Evolutionary conservation across 2,329 filamentous ascomycete genomes (phyloP), one percentile per base, ranked within the genome.

Genomic region (Colletotrichum godetiae): DNA sequence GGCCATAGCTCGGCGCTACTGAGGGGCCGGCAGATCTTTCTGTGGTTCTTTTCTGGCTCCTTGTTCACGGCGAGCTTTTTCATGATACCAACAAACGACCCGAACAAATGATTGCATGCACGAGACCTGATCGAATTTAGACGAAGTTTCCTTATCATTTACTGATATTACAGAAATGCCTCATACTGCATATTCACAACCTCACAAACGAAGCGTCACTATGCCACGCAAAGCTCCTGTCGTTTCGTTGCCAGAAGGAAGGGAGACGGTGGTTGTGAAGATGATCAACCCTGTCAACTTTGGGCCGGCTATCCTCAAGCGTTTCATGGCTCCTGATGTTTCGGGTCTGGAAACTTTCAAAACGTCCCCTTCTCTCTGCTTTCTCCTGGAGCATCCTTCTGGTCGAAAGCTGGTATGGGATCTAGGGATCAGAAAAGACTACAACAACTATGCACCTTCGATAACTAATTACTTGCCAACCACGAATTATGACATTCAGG

Each of bases 221-320:
- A 53, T 53, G 22, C 13, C 52, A 53, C n/a, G 10, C 11, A 22
- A 53, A 22, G 52, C 52, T 53, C 52, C 52, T 10, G 15, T 53
- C 5, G 52, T 53, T 22, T 10, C 53, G 27, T 22, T 79, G 19
- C 77, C 77, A 12, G 27, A 72, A 0, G 77, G 78, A 19, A n/a
- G 58, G 46, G 56, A 76, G 29, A 72, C 74, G n/a, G 67, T 79
- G 29, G 53, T 52, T 1, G 79, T 82, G 27, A 81, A 76, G 68
- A 75, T 84, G 52, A 84, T 84, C 33, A 84, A 83, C 58, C 78
- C 83, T 0, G 81, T 82, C 27, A 83, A 83, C 35, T 84, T 84
- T 67, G 82, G 83, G 0, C 83, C 83, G 4, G 80, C 83, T 5
- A 79, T 83, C 29, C 73, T 84, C 10, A 74, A 81, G 4, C 77